Base-by-base conservation (phyloP, 345 rosid species). In the Clarkia xantiana region DNA sequence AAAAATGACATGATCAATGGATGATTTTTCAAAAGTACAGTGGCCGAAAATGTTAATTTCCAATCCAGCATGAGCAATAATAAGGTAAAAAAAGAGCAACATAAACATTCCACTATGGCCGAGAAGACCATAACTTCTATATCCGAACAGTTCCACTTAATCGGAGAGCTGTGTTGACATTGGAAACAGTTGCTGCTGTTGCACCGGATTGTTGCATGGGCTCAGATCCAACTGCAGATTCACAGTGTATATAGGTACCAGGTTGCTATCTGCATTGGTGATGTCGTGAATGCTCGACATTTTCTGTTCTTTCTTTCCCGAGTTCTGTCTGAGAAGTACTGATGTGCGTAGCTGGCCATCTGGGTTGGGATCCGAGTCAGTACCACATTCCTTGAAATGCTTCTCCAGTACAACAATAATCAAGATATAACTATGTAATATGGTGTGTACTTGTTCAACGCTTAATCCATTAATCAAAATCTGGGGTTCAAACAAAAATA, bases 321-420 rank as follows among this genome's bases (percentile, higher is more conserved):
- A 58, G 47, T 23, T 71, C 57, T 83, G 96, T 38, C 90, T 75
- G 9, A 86, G 82, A 78, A 86, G 65, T 75, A 83, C 64, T 86
- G 83, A 60, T 86, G 96, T 14, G 96, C 96, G 52, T 86, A 93
- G 59, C 93, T 86, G 0, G 95, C 93, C 0, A 86, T 93, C 66
- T 86, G 93, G 0, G 93, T 86, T 9, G 96, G 94, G 6, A 89
- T 86, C 56, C 94, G 79, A 1, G 94, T 75, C 44, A 70, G 76
- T 55, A 86, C 96, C 51, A 78, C 76, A 56, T 83, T 81, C 67
- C 96, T 78, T 0, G 94, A 76, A 39, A 86, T 86, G 64, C 90
- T 86, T 57, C 94, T 81, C 94, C 94, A 86, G 55, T 86, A n/a
- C n/a, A n/a, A n/a, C n/a, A n/a, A n/a, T n/a, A n/a, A n/a, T n/a